These are phyloP conservation scores for Lipomyces starkeyi DNA, from an alignment of 805 yeast genomes.

Conservation along the genomic window DNA sequence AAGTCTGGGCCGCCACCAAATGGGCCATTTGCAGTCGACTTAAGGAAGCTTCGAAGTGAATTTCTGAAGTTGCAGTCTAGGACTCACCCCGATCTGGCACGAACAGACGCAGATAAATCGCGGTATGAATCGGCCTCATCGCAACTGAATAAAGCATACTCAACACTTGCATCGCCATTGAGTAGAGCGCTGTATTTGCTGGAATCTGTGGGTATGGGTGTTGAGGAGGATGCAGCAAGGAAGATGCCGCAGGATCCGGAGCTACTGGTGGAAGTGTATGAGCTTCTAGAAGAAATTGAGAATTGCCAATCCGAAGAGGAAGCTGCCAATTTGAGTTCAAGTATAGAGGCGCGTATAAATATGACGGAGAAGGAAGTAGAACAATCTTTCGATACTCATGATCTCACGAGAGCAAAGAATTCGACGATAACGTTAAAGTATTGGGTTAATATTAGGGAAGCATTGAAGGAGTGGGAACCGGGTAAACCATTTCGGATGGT, in stretches of 20 bases:
- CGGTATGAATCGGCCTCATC: conserved; percentile 53
- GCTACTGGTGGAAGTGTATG: conserved; percentile 76
- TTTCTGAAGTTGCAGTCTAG: conserved; percentile 73
- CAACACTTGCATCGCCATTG: conserved; percentile 72
- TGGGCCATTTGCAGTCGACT: conserved; percentile 64
- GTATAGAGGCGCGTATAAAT: conserved; percentile 63
- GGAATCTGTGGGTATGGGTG: conserved; percentile 53
- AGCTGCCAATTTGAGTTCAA: conserved; percentile 56
- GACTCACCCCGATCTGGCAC: conserved; percentile 78
- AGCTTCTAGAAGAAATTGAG: conserved; percentile 82
- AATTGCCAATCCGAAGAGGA: conserved; percentile 66
- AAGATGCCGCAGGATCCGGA: conserved; percentile 56
- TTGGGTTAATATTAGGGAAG: conserved; percentile 78
- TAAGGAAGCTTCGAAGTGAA: conserved; percentile 67
- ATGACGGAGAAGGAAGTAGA: conserved; percentile 55
- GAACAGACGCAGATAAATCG: conserved; percentile 41
- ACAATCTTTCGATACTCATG: conserved; percentile 53
- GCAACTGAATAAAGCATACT: conserved; percentile 75
- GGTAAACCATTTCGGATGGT: conserved; percentile 39
- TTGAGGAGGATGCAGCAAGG: conserved; percentile 59
- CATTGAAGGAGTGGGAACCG: conserved; percentile 58
- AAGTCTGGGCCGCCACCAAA: conserved; percentile 67
- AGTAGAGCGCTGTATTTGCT: conserved; percentile 68
- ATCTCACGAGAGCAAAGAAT: conserved; percentile 64
- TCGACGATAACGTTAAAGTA: conserved; percentile 78